Base-by-base conservation (phyloP, 805 yeast species). In the Scheffersomyces amazonensis region DNA sequence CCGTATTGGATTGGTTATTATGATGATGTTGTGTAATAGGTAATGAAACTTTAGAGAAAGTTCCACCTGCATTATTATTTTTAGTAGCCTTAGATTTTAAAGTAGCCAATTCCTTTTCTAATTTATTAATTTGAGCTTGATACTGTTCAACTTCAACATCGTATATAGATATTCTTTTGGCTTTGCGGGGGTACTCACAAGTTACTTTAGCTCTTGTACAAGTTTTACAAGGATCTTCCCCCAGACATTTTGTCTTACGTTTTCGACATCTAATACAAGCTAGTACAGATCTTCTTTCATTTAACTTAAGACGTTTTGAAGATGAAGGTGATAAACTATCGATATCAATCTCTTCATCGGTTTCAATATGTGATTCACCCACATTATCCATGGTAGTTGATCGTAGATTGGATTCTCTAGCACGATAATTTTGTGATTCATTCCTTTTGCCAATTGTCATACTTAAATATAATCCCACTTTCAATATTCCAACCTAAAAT, bases 171-270 rank as follows among this genome's bases (percentile, higher is more conserved):
- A 58, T 36, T 33, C 43, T 42, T 36, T 46, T 48, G 12, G 56
- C 49, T 34, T 52, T 57, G 31, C 53, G 36, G 15, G 50, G 47
- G 24, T 49, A 58, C 13, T 43, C 37, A 42, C 64, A 59, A 25
- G 42, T 48, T 4, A 21, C 15, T 5, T 47, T 43, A 2, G 42
- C 37, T 3, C 34, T 28, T 4, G 35, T 11, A 35, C 63, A 59
- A 1, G 49, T 19, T 12, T 39, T 37, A 36, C 64, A 59, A 1
- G 64, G 64, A 12, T 32, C 32, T 9, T 38, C 41, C 1, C 63
- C 63, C 2, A 56, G 40, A 32, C 64, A 59, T 34, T 54, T 53
- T 1, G 60, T 53, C 41, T 57, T 58, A n/a, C 64, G 38, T n/a
- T 32, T 35, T 20, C 55, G 40, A 33, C 64, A 58, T 21, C 61